phyloP scores from a whole-genome alignment of 441 rosid species.

The Populus hybrid region DNA sequence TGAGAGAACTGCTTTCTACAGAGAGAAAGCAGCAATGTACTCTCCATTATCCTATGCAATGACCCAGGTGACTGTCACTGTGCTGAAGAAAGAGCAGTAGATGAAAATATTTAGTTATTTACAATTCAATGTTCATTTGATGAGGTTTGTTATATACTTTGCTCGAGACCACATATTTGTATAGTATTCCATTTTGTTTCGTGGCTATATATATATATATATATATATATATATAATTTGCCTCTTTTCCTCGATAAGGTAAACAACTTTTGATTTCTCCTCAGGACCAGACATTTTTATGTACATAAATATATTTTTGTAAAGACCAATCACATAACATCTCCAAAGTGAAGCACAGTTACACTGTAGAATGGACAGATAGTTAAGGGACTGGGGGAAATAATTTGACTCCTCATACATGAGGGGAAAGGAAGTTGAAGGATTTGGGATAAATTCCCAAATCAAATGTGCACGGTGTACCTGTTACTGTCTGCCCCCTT shows the following conservation, averaged over 20 bases:
- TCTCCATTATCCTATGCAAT: conserved; percentile 71
- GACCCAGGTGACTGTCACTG: conserved; percentile 51
- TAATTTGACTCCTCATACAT: not conserved
- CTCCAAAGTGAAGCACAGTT: not conserved
- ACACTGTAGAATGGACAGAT: not conserved
- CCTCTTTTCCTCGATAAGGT: not conserved
- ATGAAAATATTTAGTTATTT: not conserved
- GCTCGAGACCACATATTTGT: no score
- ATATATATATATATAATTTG: no score
- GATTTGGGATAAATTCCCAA: not conserved
- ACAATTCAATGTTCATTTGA: not conserved
- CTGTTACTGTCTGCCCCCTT: not conserved
- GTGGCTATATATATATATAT: no score
- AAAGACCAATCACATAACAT: not conserved
- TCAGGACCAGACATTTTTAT: not conserved
- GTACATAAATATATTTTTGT: no score
- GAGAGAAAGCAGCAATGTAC: conserved; percentile 93
- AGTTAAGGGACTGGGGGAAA: not conserved
- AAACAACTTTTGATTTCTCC: not conserved
- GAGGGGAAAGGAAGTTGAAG: not conserved
- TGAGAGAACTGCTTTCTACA: conserved; percentile 81
- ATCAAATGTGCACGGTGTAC: not conserved
- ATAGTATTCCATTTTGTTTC: no score
- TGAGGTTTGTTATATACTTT: no score
- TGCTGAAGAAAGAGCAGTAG: not conserved